These are phyloP conservation scores for Salvia rosmarinus DNA, from an alignment of 257 asterid genomes.

Conservation along the genomic window DNA sequence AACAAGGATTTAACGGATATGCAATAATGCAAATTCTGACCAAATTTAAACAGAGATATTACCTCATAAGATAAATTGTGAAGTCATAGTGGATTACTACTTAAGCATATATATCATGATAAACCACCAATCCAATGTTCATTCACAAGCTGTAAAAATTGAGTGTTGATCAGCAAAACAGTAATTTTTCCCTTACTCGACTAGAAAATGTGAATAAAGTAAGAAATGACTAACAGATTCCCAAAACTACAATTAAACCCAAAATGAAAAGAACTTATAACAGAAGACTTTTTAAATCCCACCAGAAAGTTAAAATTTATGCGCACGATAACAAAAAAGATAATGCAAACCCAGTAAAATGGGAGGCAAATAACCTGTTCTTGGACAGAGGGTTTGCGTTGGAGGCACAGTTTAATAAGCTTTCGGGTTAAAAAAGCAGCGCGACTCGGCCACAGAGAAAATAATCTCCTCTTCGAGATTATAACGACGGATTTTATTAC, in stretches of 20 bases:
- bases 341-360: background rate
- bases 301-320: background rate
- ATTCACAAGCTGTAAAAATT: background rate
- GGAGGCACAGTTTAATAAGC: conserved; percentile 25
- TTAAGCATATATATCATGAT: background rate
- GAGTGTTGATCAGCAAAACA: conserved; percentile 19
- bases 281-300: background rate
- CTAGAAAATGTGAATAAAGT: background rate
- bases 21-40: conserved; percentile 22
- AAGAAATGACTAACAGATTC: background rate
- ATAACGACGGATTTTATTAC: background rate
- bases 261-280: no score
- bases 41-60: background rate
- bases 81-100: background rate
- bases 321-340: background rate
- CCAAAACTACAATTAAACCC: background rate
- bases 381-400: conserved; percentile 24
- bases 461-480: conserved; percentile 30
- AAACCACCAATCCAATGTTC: background rate
- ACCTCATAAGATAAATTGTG: conserved; percentile 2
- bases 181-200: background rate
- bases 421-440: conserved; percentile 14
- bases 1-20: background rate
- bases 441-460: conserved; percentile 31
- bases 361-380: conserved; percentile 33